Evolutionary conservation across 2,329 filamentous ascomycete species (phyloP).

Genomic region (Cadophora gregata): DNA sequence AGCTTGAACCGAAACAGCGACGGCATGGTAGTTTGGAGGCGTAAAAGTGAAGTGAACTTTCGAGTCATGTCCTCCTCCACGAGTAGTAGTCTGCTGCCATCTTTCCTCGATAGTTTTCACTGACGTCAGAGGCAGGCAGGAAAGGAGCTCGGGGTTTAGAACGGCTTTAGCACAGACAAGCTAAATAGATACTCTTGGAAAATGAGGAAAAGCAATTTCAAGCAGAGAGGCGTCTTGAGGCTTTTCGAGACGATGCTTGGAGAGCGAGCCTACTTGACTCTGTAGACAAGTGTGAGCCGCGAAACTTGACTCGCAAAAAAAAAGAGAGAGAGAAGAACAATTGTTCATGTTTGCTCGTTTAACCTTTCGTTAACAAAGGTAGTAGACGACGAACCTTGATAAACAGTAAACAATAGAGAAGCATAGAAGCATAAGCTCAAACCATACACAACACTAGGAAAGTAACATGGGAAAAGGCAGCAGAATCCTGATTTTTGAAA

Average conservation of each 20-base stretch:
- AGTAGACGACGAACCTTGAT: neutral
- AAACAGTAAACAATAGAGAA: no score
- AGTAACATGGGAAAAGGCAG: neutral
- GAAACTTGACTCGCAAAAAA: neutral
- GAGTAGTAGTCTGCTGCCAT: no score
- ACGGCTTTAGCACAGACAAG: no score
- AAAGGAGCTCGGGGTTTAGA: neutral
- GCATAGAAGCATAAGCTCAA: no score
- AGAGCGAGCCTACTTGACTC: neutral
- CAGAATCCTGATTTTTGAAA: no score
- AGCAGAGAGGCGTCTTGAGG: neutral
- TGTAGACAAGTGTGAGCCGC: neutral
- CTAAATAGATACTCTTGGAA: neutral
- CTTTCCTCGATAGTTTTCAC: neutral
- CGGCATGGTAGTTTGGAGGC: neutral
- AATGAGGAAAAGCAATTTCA: neutral
- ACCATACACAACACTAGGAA: neutral
- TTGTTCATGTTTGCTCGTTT: neutral
- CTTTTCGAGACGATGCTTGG: neutral
- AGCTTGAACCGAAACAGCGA: neutral
- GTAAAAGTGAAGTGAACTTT: no score
- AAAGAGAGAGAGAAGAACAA: no score
- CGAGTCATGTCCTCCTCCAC: neutral
- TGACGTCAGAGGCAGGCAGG: no score
- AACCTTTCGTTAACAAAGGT: neutral